Percentiles rank a stretch among this genome's conserved stretches.
phyloP scores from a whole-genome alignment of 306 rosid species.

The Mimosa pudica region DNA sequence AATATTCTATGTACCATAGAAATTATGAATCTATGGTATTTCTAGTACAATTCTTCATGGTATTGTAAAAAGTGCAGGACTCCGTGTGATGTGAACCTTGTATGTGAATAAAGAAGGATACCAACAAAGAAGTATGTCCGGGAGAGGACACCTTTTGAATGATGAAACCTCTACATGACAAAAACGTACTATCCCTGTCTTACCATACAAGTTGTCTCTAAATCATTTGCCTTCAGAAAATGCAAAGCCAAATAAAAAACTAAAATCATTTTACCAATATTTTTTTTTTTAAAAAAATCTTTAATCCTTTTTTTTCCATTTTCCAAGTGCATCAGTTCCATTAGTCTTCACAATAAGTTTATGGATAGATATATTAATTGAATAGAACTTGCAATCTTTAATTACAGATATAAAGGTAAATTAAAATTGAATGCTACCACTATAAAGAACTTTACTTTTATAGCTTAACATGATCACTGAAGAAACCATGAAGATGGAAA shows the following conservation, averaged over 20 bases:
- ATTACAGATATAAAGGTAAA: too few species aligned
- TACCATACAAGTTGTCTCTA: conserved; percentile 29
- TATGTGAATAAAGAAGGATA: conserved; percentile 55
- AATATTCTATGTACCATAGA: too few species aligned
- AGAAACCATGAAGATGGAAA: neutral
- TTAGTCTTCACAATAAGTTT: conserved; percentile 19
- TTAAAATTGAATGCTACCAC: neutral
- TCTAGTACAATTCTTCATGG: conserved; percentile 25
- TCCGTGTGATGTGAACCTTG: conserved; percentile 23
- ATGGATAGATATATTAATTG: too few species aligned
- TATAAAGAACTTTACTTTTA: neutral
- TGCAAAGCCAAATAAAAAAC: conserved; percentile 29
- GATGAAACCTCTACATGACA: conserved; percentile 37
- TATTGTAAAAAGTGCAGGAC: conserved; percentile 32
- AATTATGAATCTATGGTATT: conserved; percentile 16
- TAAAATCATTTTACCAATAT: conserved; percentile 11
- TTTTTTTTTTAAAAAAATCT: neutral
- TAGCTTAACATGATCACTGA: neutral
- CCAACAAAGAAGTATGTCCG: conserved; percentile 39
- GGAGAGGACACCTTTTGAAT: conserved; percentile 50
- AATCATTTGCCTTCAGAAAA: conserved; percentile 43
- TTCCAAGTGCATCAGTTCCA: neutral
- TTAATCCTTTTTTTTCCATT: conserved; percentile 26
- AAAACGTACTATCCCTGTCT: conserved; percentile 25
- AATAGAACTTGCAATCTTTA: too few species aligned